Evolutionary conservation across 108 stramenopile species (phyloP).

Genomic region (Fistulifera pelliculosa): DNA sequence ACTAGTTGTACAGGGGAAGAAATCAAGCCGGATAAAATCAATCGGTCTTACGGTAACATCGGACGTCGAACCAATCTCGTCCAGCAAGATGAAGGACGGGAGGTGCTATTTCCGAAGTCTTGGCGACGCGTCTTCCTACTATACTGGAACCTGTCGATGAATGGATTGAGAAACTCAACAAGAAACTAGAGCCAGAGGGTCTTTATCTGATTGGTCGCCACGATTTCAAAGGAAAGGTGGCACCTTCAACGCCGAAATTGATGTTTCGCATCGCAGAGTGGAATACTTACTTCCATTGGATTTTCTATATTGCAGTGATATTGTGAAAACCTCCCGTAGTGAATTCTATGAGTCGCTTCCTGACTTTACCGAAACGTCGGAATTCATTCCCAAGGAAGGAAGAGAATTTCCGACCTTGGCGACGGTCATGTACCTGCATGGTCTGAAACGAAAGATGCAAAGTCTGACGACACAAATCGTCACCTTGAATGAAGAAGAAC

Average conservation of each 20-base stretch:
- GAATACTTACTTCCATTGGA: conserved; percentile 71
- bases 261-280: conserved; percentile 53
- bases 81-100: conserved; percentile 56
- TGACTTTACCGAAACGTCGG: conserved; percentile 16
- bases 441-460: conserved; percentile 65
- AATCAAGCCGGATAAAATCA: conserved; percentile 23
- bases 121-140: conserved; percentile 35
- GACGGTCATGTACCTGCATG: conserved; percentile 30
- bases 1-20: not conserved
- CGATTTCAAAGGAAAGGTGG: not conserved
- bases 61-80: conserved; percentile 31
- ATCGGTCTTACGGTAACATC: conserved; percentile 58
- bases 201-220: not conserved
- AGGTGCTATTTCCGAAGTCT: conserved; percentile 63
- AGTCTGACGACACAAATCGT: conserved; percentile 47
- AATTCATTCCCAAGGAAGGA: not conserved
- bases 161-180: conserved; percentile 39
- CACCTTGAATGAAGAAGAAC: conserved; percentile 32
- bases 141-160: conserved; percentile 21
- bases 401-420: conserved; percentile 17
- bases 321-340: no score
- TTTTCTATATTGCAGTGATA: conserved; percentile 20
- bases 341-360: conserved; percentile 22
- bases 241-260: conserved; percentile 71
- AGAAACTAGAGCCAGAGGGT: conserved; percentile 2